Percentiles rank a stretch among this genome's conserved stretches.
Conservation (phyloP, 1,139 yeast genomes). For the Saccharomyces hybrid region DNA sequence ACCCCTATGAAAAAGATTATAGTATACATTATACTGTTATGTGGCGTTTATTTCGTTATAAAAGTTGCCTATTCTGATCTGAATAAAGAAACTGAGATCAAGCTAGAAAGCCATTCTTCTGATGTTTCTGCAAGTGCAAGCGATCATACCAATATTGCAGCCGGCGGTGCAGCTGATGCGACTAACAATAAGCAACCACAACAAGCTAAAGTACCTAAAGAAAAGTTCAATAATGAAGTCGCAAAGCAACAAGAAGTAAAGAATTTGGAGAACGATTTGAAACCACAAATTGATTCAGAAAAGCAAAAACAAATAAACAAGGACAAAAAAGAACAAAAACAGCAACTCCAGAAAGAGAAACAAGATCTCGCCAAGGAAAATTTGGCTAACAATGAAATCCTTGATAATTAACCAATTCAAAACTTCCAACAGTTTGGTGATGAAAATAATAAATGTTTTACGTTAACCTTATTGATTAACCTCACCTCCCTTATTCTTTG, state of each 20-base stretch:
- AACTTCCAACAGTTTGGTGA: not conserved
- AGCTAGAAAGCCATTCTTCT: slow-evolving; percentile 17
- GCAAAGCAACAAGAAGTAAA: slow-evolving; percentile 32
- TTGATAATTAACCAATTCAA: not conserved
- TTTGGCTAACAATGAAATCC: not conserved
- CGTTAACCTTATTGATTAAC: not conserved
- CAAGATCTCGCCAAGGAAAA: slow-evolving; percentile 2
- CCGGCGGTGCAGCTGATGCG: slow-evolving; percentile 6
- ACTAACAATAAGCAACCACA: slow-evolving; percentile 6
- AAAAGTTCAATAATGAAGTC: slow-evolving; percentile 25
- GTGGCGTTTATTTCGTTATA: slow-evolving; percentile 30
- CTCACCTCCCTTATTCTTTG: not conserved
- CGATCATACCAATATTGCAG: not conserved
- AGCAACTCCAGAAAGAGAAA: not conserved
- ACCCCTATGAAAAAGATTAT: slow-evolving; percentile 41
- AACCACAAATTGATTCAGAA: slow-evolving; percentile 9
- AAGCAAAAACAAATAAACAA: not conserved
- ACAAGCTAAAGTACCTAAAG: slow-evolving; percentile 15
- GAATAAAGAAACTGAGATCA: slow-evolving; percentile 18
- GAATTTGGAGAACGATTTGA: slow-evolving; percentile 24
- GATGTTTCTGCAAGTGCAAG: slow-evolving; percentile 1
- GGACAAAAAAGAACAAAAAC: not conserved
- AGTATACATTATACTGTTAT: slow-evolving; percentile 33
- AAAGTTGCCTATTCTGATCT: slow-evolving; percentile 18
- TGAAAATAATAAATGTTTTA: not conserved